Base-by-base conservation (phyloP, 2,329 filamentous ascomycete species). In the Neonectria punicea region DNA sequence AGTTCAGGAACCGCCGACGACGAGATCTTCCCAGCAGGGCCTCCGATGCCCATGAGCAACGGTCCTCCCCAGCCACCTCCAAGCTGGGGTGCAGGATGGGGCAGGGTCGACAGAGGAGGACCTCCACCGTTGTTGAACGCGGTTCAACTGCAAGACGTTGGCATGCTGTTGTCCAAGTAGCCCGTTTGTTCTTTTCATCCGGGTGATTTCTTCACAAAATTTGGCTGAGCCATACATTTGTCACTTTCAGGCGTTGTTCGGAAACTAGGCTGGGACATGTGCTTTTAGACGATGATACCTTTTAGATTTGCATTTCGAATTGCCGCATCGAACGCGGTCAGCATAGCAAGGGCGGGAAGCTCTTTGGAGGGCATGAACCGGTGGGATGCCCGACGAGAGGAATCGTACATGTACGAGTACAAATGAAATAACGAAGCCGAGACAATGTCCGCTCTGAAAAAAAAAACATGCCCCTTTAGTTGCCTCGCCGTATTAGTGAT, bases 81-180 rank as follows among this genome's bases (percentile, higher is more conserved):
- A 2, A 74, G 62, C 14, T 77, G 76, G 76, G 76, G 74, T 51
- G 76, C 76, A 14, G 76, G 76, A 18, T 76, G 75, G 75, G 75
- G 75, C 41, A 61, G 75, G 20, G 75, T 76, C 22, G 75, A 76
- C 6, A 63, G 75, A 61, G 75, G 75, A 58, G 70, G 70, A 7
- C 75, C 71, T 0, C 74, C 75, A 32, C 74, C 75, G 1, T 22
- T 75, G 47, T 34, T 74, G 49, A 75, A 74, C 11, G 68, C 70
- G 4, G 73, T 74, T 34, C 74, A 77, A 53, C 61, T 80, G 41
- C 78, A 77, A 34, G 78, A 80, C 55, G 78, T 80, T 3, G 78
- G 78, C 20, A 76, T 73, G 62, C 61, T 80, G 11, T 55, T 74
- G 34, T 53, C 41, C 53, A 72, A 73, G 54, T 70, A 66, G 67